Conservation (phyloP, 2,329 filamentous ascomycete genomes). For the Botryosphaeria dothidea region DNA sequence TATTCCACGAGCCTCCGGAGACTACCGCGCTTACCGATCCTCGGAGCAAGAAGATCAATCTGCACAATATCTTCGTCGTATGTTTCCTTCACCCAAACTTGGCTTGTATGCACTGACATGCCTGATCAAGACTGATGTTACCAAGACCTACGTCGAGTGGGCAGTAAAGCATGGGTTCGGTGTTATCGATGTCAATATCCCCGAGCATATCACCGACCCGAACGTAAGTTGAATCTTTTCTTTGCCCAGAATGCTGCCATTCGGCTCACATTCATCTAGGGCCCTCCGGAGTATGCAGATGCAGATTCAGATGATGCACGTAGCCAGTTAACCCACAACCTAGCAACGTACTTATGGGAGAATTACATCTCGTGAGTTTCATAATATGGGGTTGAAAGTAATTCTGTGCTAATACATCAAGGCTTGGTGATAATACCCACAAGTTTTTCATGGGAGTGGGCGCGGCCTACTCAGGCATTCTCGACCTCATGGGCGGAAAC, state of each 20-base stretch:
- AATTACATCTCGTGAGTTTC: conserved; percentile 78
- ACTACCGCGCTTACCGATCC: conserved; percentile 45
- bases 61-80: conserved; percentile 88
- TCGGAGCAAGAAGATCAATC: conserved; percentile 68
- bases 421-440: conserved; percentile 64
- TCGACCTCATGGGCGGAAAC: conserved; percentile 76
- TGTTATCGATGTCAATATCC: conserved; percentile 90
- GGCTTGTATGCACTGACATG: conserved; percentile 23
- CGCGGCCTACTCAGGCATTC: conserved; percentile 81
- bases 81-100: conserved; percentile 38
- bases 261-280: conserved; percentile 25
- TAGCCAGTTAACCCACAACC: conserved; percentile 59
- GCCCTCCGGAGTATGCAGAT: conserved; percentile 38
- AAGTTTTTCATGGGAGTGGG: conserved; percentile 87
- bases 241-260: not conserved
- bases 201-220: conserved; percentile 69
- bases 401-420: conserved; percentile 21
- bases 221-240: conserved; percentile 48
- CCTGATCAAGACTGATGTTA: conserved; percentile 69
- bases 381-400: not conserved
- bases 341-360: conserved; percentile 90
- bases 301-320: conserved; percentile 50
- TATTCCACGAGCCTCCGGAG: conserved; percentile 81
- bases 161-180: conserved; percentile 74
- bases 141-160: conserved; percentile 83